These are phyloP conservation scores for Lactarius indigo DNA, from an alignment of 768 basidiomycete species.

Conservation along the genomic window DNA sequence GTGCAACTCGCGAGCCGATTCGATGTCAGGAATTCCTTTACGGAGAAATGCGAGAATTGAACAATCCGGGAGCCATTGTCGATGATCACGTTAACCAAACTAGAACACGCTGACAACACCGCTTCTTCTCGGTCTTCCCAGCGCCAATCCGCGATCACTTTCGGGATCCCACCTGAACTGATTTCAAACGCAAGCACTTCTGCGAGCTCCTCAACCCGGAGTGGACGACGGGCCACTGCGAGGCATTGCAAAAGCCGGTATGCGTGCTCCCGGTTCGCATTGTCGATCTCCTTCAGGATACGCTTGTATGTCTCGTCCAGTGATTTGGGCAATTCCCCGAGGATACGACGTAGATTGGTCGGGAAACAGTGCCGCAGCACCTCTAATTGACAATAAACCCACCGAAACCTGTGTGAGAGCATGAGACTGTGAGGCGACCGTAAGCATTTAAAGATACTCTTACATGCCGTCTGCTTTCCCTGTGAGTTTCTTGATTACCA, in stretches of 20 bases:
- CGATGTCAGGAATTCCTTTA: not conserved
- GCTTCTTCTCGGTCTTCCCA: not conserved
- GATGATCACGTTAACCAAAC: not conserved
- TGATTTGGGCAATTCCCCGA: not conserved
- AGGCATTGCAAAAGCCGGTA: not conserved
- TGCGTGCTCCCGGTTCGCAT: not conserved
- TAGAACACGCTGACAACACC: not conserved
- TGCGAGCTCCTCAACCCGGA: not conserved
- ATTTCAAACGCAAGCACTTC: not conserved
- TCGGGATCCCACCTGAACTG: not conserved
- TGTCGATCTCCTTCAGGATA: not conserved
- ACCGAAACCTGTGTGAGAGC: constrained; percentile 1
- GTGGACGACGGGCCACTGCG: not conserved
- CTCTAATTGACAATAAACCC: constrained; percentile 7
- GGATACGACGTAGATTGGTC: not conserved
- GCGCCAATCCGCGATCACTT: not conserved
- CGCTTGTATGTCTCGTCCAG: constrained; percentile 6
- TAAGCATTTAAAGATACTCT: not conserved
- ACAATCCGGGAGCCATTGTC: not conserved
- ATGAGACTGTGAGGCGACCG: not conserved
- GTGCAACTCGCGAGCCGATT: not conserved
- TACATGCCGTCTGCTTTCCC: not conserved
- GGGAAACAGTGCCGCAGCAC: not conserved
- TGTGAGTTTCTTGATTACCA: not conserved
- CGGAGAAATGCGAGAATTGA: too few species aligned